Conservation (phyloP, 2,329 filamentous ascomycete genomes). For the Xylaria sp. region DNA sequence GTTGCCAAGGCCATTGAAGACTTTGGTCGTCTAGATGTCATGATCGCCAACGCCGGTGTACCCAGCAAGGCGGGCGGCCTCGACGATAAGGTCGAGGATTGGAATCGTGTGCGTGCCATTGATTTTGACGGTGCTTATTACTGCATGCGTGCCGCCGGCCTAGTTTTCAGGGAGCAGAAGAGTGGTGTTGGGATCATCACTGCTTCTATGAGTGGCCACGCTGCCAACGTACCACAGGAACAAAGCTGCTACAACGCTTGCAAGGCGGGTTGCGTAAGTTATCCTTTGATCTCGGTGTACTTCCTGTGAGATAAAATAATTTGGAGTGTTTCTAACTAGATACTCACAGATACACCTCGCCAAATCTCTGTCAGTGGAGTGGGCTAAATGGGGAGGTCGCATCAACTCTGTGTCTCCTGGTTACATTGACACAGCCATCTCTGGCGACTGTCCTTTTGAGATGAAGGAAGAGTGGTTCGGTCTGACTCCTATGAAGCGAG, state of each 20-base stretch:
- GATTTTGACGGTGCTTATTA: conserved; percentile 53
- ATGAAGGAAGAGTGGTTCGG: conserved; percentile 52
- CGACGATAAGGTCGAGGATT: conserved; percentile 49
- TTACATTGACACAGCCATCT: conserved; percentile 54
- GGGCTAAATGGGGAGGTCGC: conserved; percentile 47
- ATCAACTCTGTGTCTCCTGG: conserved; percentile 52
- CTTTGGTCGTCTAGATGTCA: conserved; percentile 52
- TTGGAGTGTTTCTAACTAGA: conserved; percentile 26
- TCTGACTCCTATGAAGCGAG: conserved; percentile 48
- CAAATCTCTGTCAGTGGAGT: conserved; percentile 50
- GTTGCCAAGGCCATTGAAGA: conserved; percentile 47
- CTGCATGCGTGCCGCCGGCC: conserved; percentile 50
- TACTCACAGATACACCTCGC: conserved; percentile 50
- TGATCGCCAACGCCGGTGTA: conserved; percentile 53
- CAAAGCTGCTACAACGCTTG: conserved; percentile 46
- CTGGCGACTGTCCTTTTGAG: conserved; percentile 49
- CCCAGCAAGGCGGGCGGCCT: conserved; percentile 50
- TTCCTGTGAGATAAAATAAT: not conserved
- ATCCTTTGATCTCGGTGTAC: not conserved
- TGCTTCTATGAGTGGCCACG: conserved; percentile 50
- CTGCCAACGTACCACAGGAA: conserved; percentile 45
- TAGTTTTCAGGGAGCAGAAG: conserved; percentile 50
- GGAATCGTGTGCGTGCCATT: conserved; percentile 47
- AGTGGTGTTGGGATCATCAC: conserved; percentile 53
- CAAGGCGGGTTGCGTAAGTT: conserved; percentile 27